These are phyloP conservation scores for Pseudogymnoascus sp. DNA, from an alignment of 2,329 filamentous ascomycete genomes.

Conservation along the genomic window DNA sequence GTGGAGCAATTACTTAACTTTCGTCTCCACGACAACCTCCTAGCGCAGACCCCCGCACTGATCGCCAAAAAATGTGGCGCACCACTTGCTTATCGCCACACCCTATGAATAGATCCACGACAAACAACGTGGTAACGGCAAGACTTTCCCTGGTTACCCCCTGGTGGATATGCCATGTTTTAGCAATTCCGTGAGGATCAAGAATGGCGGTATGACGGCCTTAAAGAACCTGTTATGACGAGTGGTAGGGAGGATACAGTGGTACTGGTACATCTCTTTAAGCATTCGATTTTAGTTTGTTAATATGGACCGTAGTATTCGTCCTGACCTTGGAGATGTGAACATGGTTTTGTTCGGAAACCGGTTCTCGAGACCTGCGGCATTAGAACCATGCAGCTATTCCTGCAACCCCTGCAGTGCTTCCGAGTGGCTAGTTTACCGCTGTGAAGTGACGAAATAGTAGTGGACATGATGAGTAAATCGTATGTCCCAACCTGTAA, in stretches of 20 bases:
- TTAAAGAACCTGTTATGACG: not conserved
- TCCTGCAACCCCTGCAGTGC: not conserved
- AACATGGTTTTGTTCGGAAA: not conserved
- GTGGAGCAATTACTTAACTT: not conserved
- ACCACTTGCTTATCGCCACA: slow-evolving; percentile 2
- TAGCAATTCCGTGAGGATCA: not conserved
- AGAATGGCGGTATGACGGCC: not conserved
- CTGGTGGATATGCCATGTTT: not conserved
- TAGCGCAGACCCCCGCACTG: not conserved
- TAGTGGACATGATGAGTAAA: not conserved
- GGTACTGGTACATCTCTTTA: not conserved
- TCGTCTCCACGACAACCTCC: not conserved
- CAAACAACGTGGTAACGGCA: not conserved
- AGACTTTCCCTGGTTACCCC: not conserved
- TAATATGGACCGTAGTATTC: not conserved
- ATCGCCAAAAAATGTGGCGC: not conserved
- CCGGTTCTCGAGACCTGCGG: not conserved
- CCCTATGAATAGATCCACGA: not conserved
- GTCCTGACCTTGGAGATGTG: not conserved
- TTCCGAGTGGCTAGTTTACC: not conserved
- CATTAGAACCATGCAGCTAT: not conserved
- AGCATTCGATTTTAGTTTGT: not conserved
- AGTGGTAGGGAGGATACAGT: not conserved
- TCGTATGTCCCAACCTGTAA: not conserved
- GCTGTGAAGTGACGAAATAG: not conserved